phyloP scores from a whole-genome alignment of 805 yeast genomes.

The Starmerella bombicola region DNA sequence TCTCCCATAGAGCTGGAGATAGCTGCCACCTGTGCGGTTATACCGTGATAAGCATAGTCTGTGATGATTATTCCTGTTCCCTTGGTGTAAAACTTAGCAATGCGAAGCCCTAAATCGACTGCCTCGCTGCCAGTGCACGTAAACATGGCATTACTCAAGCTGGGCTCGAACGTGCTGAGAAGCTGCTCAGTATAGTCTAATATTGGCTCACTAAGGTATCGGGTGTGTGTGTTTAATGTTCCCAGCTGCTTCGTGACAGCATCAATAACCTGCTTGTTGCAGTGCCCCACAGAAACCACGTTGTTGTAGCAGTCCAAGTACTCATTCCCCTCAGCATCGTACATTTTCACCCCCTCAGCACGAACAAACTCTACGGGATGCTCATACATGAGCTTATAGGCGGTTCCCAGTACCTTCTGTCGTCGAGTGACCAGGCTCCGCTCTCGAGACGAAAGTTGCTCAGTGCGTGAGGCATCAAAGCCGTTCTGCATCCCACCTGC shows the following conservation, averaged over 20 bases:
- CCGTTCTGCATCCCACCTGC: constrained; percentile 16
- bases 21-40: constrained; percentile 12
- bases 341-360: constrained; percentile 9
- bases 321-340: constrained; percentile 8
- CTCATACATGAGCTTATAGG: constrained; percentile 17
- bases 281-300: constrained; percentile 14
- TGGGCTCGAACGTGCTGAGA: constrained; percentile 9
- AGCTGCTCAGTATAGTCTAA: constrained; percentile 8
- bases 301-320: constrained; percentile 17
- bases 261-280: constrained; percentile 9
- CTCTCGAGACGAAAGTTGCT: constrained; percentile 3
- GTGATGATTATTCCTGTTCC: constrained; percentile 15
- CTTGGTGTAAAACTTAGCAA: constrained; percentile 12
- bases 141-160: constrained; percentile 7
- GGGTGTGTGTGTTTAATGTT: constrained; percentile 14
- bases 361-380: constrained; percentile 15
- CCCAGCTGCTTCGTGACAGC: constrained; percentile 11
- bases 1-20: constrained; percentile 13
- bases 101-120: constrained; percentile 12
- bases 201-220: constrained; percentile 11
- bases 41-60: constrained; percentile 14
- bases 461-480: constrained; percentile 4
- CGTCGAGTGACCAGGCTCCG: constrained; percentile 7
- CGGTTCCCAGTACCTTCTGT: constrained; percentile 9
- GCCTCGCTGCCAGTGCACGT: constrained; percentile 16